A percentile compares a stretch with the other conserved stretches of the same genome.
phyloP scores from a whole-genome alignment of 2,329 filamentous ascomycete genomes.

The Trichophyton rubrum region DNA sequence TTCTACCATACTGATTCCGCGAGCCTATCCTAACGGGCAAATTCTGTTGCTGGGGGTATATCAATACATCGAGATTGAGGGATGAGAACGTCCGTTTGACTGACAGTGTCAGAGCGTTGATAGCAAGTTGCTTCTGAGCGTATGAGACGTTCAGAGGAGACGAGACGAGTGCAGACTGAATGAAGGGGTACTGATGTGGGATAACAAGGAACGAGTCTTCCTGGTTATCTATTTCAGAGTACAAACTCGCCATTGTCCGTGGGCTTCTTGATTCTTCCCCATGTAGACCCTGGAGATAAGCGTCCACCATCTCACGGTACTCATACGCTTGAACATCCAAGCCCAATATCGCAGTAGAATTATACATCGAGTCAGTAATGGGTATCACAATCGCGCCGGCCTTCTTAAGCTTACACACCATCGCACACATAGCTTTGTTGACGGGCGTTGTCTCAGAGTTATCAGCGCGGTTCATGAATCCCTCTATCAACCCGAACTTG shows the following conservation, averaged over 20 bases:
- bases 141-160: constrained; percentile 44
- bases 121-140: constrained; percentile 33
- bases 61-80: constrained; percentile 43
- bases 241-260: constrained; percentile 26
- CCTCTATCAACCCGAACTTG: constrained; percentile 40
- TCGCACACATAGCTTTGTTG: constrained; percentile 39
- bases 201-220: constrained; percentile 46
- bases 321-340: constrained; percentile 52
- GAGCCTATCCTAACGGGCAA: constrained; percentile 48
- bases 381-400: constrained; percentile 41
- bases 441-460: constrained; percentile 44
- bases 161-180: constrained; percentile 39
- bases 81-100: constrained; percentile 40
- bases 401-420: constrained; percentile 34
- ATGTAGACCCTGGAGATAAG: constrained; percentile 39
- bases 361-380: constrained; percentile 39
- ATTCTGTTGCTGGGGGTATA: constrained; percentile 54
- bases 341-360: constrained; percentile 38
- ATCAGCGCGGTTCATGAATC: constrained; percentile 45
- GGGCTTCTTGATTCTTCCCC: constrained; percentile 13
- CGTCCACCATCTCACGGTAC: constrained; percentile 43
- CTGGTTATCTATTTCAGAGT: constrained; percentile 23
- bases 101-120: constrained; percentile 41
- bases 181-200: constrained; percentile 44
- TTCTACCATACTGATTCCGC: constrained; percentile 47